Evolutionary conservation across 1,284 basidiomycete species (phyloP).

Genomic region (Coniophora puteana): DNA sequence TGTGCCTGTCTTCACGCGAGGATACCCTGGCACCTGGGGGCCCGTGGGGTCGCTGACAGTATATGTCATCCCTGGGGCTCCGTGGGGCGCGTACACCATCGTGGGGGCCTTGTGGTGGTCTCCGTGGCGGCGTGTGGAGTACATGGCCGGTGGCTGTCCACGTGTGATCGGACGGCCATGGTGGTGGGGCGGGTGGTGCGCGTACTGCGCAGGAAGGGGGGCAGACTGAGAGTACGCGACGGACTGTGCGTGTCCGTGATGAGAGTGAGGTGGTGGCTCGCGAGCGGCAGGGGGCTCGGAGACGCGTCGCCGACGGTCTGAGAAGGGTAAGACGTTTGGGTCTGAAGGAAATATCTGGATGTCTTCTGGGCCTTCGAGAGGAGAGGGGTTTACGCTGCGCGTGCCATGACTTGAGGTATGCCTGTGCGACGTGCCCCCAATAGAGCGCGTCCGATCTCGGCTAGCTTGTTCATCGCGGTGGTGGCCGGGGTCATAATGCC

Average conservation of each 20-base stretch:
- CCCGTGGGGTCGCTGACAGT: slow-evolving; percentile 51
- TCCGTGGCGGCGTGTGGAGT: slow-evolving; percentile 40
- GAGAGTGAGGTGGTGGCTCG: slow-evolving; percentile 16
- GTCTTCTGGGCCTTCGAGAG: slow-evolving; percentile 41
- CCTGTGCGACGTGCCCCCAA: slow-evolving; percentile 26
- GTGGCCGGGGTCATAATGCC: slow-evolving; percentile 21
- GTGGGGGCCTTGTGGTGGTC: slow-evolving; percentile 49
- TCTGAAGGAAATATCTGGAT: slow-evolving; percentile 51
- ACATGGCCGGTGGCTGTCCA: slow-evolving; percentile 47
- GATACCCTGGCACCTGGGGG: slow-evolving; percentile 30
- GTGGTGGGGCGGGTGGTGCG: slow-evolving; percentile 31
- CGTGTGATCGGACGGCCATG: slow-evolving; percentile 30
- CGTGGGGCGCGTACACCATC: slow-evolving; percentile 38
- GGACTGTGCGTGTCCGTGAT: slow-evolving; percentile 13
- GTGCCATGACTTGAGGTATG: slow-evolving; percentile 12
- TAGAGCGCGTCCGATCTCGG: slow-evolving; percentile 32
- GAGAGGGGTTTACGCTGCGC: slow-evolving; percentile 14
- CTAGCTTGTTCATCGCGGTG: slow-evolving; percentile 18
- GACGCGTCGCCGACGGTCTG: slow-evolving; percentile 34
- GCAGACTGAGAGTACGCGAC: slow-evolving; percentile 31
- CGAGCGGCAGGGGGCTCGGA: slow-evolving; percentile 33
- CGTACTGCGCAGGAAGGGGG: slow-evolving; percentile 27
- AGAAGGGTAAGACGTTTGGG: slow-evolving; percentile 28
- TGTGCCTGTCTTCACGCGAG: slow-evolving; percentile 28
- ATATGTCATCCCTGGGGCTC: slow-evolving; percentile 47